Conservation (phyloP, 352 stramenopile species). For the Globisporangium heterothallicum region DNA sequence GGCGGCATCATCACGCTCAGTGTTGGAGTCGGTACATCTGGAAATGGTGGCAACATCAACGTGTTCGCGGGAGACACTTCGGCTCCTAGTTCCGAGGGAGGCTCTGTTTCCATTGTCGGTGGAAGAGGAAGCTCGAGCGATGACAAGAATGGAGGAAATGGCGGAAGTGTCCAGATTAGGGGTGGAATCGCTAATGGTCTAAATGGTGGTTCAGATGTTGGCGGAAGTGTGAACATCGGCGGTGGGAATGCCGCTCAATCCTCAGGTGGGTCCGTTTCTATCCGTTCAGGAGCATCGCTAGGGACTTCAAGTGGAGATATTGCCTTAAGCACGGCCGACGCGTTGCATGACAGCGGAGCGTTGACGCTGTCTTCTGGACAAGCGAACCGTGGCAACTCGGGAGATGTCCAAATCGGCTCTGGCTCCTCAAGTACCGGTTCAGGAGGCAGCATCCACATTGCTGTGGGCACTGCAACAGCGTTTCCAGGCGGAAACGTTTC, state of each 20-base stretch:
- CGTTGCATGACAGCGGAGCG: slow-evolving; percentile 23
- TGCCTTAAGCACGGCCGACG: slow-evolving; percentile 27
- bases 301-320: slow-evolving; percentile 40
- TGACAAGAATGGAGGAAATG: slow-evolving; percentile 53
- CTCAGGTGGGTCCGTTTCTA: slow-evolving; percentile 34
- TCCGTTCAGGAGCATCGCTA: slow-evolving; percentile 35
- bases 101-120: slow-evolving; percentile 36
- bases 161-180: slow-evolving; percentile 40
- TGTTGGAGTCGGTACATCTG: slow-evolving; percentile 34
- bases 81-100: slow-evolving; percentile 31
- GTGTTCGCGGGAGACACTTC: slow-evolving; percentile 40
- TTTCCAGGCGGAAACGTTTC: slow-evolving; percentile 33
- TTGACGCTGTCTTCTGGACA: slow-evolving; percentile 28
- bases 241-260: slow-evolving; percentile 35
- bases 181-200: slow-evolving; percentile 38
- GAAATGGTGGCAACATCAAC: slow-evolving; percentile 47
- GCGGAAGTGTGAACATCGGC: slow-evolving; percentile 28
- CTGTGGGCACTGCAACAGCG: slow-evolving; percentile 31
- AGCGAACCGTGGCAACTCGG: slow-evolving; percentile 32
- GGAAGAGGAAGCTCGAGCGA: slow-evolving; percentile 39
- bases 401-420: slow-evolving; percentile 34
- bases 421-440: slow-evolving; percentile 31
- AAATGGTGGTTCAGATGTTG: slow-evolving; percentile 31
- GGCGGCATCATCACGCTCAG: slow-evolving; percentile 58
- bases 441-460: slow-evolving; percentile 38